Base-by-base conservation (phyloP, 306 rosid species). In the Crataegus laevigata region DNA sequence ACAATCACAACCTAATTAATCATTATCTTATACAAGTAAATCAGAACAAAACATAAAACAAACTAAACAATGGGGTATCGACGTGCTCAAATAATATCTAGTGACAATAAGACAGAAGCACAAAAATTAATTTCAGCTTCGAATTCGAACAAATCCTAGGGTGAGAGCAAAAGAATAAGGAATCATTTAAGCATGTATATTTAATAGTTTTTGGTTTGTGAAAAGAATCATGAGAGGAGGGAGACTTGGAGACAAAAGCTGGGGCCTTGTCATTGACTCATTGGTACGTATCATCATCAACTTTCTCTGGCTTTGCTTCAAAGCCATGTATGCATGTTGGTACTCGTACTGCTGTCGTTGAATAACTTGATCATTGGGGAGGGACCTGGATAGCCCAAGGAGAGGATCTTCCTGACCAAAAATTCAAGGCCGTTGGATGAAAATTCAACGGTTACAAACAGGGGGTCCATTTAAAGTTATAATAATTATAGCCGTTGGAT, bases 231-330 rank as follows among this genome's bases (percentile, higher is more conserved):
- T 90, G 82, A 80, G 71, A 78, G 87, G 76, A 55, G 80, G 79
- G 79, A 34, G 71, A 24, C 57, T 43, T 24, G 79, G 86, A 54
- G 91, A 85, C 91, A 87, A 90, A 90, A 80, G 93, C 86, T 85
- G 93, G 80, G 72, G 58, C 77, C 22, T 73, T 74, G 87, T 76
- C 88, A 18, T 11, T 3, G 59, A 43, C 22, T 43, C 60, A 61
- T 74, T 82, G 85, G 78, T 47, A 30, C 12, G 24, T 52, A 19
- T 80, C 74, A 59, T 75, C 54, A 47, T 47, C 42, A 65, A 21
- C n/a, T 83, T 83, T 82, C 72, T 58, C 54, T 68, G 84, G 65
- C 92, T 84, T 87, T 84, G 89, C 92, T 87, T 89, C 86, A n/a
- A 91, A 87, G 92, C 73, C 90, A 85, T 79, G 91, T 24, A 11